Conservation (phyloP, 2,329 filamentous ascomycete species). For the Elsinoe fawcettii region DNA sequence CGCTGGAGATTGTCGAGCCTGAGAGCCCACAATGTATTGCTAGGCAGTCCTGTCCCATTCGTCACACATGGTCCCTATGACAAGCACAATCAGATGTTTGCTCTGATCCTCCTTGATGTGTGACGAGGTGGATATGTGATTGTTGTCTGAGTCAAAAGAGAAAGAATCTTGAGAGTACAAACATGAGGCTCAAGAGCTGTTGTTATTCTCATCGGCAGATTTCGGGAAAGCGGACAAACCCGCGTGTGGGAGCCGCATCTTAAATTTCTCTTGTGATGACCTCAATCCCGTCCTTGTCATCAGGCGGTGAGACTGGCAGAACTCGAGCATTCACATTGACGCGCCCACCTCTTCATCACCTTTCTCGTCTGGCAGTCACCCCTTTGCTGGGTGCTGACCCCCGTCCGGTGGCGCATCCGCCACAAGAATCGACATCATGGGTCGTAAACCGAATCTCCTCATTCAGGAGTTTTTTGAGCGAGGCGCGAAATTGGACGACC, state of each 20-base stretch:
- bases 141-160: no score
- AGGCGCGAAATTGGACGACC: slow-evolving; percentile 77
- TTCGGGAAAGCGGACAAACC: background rate
- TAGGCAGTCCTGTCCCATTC: no score
- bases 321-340: background rate
- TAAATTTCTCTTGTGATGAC: background rate
- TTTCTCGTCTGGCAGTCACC: background rate
- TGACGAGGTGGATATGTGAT: no score
- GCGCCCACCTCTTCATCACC: background rate
- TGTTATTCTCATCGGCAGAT: background rate
- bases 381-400: slow-evolving; percentile 12
- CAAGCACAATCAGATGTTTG: no score
- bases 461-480: slow-evolving; percentile 84
- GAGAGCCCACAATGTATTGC: no score
- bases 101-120: no score
- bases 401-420: background rate
- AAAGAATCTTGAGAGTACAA: no score
- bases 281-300: background rate
- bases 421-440: slow-evolving; percentile 47
- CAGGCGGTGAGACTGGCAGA: slow-evolving; percentile 9
- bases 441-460: slow-evolving; percentile 73
- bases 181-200: no score
- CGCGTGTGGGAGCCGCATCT: background rate
- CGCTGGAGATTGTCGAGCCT: no score
- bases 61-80: no score